Conservation (phyloP, 495 filamentous ascomycete genomes). For the Lophiostoma macrostomum region DNA sequence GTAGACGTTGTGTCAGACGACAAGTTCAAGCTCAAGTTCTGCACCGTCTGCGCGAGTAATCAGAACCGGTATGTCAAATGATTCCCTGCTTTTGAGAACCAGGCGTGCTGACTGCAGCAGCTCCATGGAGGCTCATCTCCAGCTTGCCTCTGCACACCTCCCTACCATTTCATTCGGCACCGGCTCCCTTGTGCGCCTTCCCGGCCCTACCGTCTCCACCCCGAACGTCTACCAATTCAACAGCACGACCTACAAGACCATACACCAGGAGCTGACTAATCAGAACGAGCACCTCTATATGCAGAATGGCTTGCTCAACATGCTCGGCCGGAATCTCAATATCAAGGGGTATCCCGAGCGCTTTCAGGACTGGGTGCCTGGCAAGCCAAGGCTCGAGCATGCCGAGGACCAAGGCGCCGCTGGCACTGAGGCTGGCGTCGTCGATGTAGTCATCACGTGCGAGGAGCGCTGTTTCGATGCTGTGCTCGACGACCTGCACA, state of each 20-base stretch:
- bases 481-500: conserved; percentile 89
- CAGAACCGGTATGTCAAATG: conserved; percentile 69
- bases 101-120: conserved; percentile 42
- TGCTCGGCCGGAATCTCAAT: conserved; percentile 86
- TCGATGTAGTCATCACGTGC: conserved; percentile 95
- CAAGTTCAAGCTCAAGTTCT: conserved; percentile 83
- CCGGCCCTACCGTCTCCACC: conserved; percentile 83
- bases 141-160: conserved; percentile 78
- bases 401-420: conserved; percentile 36
- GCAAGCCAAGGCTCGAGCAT: conserved; percentile 67
- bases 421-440: conserved; percentile 86
- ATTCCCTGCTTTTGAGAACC: not conserved
- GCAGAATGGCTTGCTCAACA: conserved; percentile 87
- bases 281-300: conserved; percentile 89
- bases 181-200: conserved; percentile 88
- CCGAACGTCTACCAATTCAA: conserved; percentile 99
- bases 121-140: conserved; percentile 96
- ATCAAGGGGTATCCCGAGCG: conserved; percentile 95
- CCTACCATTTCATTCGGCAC: conserved; percentile 98
- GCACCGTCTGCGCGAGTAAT: conserved; percentile 97
- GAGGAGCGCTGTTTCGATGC: conserved; percentile 99
- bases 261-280: conserved; percentile 79
- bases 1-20: conserved; percentile 32
- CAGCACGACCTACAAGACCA: conserved; percentile 83
- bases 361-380: conserved; percentile 97